Base-by-base conservation (phyloP, 768 basidiomycete species). In the Termitomyces titanicus region DNA sequence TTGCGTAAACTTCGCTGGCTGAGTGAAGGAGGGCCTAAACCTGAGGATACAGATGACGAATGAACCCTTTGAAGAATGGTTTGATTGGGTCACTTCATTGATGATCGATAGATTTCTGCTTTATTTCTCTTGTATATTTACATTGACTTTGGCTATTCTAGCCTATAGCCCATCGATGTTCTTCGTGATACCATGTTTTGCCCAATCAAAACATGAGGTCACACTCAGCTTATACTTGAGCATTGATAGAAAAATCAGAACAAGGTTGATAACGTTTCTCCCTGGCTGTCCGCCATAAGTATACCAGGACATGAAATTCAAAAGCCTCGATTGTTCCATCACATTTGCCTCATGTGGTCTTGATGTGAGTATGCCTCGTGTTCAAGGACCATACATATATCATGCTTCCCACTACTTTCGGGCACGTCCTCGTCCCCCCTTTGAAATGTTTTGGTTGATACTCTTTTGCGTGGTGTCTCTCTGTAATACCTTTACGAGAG, bases 1-100 rank as follows among this genome's bases (percentile, higher is more conserved):
- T 66, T 85, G 65, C 80, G 92, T 64, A 92, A 93, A 75, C 67
- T 94, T 56, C 75, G 81, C 53, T 96, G 94, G 94, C 74, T 96
- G 56, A 84, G 79, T 27, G 81, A 81, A 64, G 94, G 94, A 51
- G 94, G 94, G 3, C 80, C 83, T 43, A 88, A 85, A 63, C 89
- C 89, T 55, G 89, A 92, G 67, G 89, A 92, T 60, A 92, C 86
- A 10, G 89, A 92, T 59, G 85, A 83, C 61, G 86, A 88, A 53
- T n/a, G n/a, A n/a, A n/a, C n/a, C n/a, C n/a, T n/a, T n/a, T n/a
- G n/a, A n/a, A n/a, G n/a, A 43, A 18, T 22, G 22, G 42, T 24
- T 17, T 46, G 3, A 40, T 44, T 44, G 25, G 20, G 18, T 47
- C 40, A 42, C 43, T 18, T n/a, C 20, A 20, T 25, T 15, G 34